phyloP scores from a whole-genome alignment of 176 grass and related monocot species.

The Phoenix dactylifera region DNA sequence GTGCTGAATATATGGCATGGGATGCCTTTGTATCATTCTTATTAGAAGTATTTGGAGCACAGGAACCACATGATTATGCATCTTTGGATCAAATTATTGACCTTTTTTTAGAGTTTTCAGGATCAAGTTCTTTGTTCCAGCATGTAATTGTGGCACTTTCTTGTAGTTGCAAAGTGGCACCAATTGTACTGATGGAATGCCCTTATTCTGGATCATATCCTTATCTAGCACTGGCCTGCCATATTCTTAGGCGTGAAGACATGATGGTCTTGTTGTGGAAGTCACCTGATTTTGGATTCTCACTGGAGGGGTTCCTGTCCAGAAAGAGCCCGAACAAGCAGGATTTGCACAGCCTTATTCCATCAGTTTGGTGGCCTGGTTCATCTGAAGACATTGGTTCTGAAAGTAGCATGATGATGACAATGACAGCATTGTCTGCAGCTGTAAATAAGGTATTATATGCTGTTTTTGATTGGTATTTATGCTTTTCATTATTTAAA shows the following conservation, averaged over 20 bases:
- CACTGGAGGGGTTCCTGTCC: constrained; percentile 74
- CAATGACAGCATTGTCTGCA: constrained; percentile 51
- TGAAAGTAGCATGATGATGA: constrained; percentile 54
- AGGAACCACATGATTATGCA: constrained; percentile 57
- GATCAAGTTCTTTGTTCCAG: constrained; percentile 41
- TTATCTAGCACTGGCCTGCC: constrained; percentile 51
- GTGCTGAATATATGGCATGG: constrained; percentile 62
- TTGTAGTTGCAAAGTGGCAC: constrained; percentile 65
- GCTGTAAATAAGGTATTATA: constrained; percentile 55
- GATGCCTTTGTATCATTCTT: constrained; percentile 44
- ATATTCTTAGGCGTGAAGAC: constrained; percentile 56
- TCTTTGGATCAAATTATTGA: constrained; percentile 61
- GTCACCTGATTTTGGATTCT: constrained; percentile 52
- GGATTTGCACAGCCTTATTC: constrained; percentile 65
- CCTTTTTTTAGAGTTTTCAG: constrained; percentile 53
- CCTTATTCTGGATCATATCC: constrained; percentile 70
- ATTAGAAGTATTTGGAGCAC: constrained; percentile 47
- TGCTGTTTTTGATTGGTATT: background rate
- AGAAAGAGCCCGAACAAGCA: constrained; percentile 71
- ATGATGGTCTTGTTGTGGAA: constrained; percentile 73
- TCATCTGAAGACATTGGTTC: constrained; percentile 53
- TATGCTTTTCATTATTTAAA: background rate
- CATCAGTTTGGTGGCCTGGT: constrained; percentile 86
- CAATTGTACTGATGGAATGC: constrained; percentile 69
- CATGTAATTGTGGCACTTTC: constrained; percentile 68